Evolutionary conservation across 495 filamentous ascomycete species (phyloP).

Genomic region (Xylaria longipes): DNA sequence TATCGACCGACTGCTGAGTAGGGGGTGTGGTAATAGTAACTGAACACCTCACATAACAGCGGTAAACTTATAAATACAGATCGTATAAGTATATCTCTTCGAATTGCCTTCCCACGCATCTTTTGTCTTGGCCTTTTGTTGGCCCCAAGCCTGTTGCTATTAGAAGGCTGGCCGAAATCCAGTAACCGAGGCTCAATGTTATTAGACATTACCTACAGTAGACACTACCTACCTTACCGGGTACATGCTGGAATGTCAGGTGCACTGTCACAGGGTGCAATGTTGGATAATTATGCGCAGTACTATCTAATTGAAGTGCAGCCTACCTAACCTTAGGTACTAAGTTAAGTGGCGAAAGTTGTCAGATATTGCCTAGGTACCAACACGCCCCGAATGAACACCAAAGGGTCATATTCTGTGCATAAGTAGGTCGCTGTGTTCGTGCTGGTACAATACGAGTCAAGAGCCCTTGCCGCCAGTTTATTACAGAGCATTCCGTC

Average conservation of each 20-base stretch:
- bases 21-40: slow-evolving; percentile 4
- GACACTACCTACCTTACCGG: not conserved
- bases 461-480: slow-evolving; percentile 21
- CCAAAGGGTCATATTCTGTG: not conserved
- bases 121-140: not conserved
- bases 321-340: too few relatives aligned
- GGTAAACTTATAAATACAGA: not conserved
- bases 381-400: not conserved
- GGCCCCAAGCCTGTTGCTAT: not conserved
- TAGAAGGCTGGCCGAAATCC: not conserved
- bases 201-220: not conserved
- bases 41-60: not conserved
- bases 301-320: not conserved
- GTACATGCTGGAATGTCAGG: not conserved
- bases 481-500: slow-evolving; percentile 25
- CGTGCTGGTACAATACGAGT: slow-evolving; percentile 14
- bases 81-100: not conserved
- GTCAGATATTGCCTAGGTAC: not conserved
- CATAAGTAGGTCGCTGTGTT: not conserved
- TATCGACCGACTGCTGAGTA: not conserved
- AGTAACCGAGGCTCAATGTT: not conserved
- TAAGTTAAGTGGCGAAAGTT: not conserved
- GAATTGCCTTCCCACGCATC: not conserved
- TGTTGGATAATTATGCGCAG: not conserved
- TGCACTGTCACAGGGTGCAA: not conserved